Conservation (phyloP, 768 basidiomycete genomes). For the Sporobolomyces phaffii region DNA sequence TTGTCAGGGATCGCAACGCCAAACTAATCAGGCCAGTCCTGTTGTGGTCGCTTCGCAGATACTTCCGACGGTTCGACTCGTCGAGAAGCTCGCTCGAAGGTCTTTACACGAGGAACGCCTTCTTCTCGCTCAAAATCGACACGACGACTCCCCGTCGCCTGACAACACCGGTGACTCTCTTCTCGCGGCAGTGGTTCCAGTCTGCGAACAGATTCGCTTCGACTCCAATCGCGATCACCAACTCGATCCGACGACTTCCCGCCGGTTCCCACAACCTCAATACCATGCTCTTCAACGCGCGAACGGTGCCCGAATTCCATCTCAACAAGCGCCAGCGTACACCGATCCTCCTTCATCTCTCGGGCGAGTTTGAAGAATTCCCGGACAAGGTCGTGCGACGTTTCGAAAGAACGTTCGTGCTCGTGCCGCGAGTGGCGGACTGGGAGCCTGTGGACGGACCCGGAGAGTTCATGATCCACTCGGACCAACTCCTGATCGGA, state of each 20-base stretch:
- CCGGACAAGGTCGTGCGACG: slow-evolving; percentile 10
- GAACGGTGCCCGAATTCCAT: slow-evolving; percentile 10
- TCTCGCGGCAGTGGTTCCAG: neutral
- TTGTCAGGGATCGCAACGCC: neutral
- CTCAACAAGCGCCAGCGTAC: neutral
- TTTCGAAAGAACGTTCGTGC: slow-evolving; percentile 22
- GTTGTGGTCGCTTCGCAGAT: slow-evolving; percentile 14
- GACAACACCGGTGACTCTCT: neutral
- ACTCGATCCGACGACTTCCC: slow-evolving; percentile 24
- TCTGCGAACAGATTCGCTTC: neutral
- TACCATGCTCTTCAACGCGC: slow-evolving; percentile 1
- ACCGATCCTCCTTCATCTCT: slow-evolving; percentile 21
- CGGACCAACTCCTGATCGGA: slow-evolving; percentile 19
- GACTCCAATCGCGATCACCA: slow-evolving; percentile 27
- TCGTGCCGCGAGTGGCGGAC: neutral
- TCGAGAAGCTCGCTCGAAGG: slow-evolving; percentile 16
- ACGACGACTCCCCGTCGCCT: slow-evolving; percentile 3
- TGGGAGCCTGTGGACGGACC: neutral
- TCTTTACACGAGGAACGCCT: slow-evolving; percentile 23
- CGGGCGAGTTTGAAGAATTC: slow-evolving; percentile 33
- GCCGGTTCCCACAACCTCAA: slow-evolving; percentile 21
- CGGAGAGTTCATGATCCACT: slow-evolving; percentile 9
- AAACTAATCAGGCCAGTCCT: too few species aligned
- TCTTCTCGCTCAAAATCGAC: slow-evolving; percentile 27
- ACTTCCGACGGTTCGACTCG: slow-evolving; percentile 29